phyloP scores from a whole-genome alignment of 2,329 filamentous ascomycete genomes.

The Sclerotinia minor region DNA sequence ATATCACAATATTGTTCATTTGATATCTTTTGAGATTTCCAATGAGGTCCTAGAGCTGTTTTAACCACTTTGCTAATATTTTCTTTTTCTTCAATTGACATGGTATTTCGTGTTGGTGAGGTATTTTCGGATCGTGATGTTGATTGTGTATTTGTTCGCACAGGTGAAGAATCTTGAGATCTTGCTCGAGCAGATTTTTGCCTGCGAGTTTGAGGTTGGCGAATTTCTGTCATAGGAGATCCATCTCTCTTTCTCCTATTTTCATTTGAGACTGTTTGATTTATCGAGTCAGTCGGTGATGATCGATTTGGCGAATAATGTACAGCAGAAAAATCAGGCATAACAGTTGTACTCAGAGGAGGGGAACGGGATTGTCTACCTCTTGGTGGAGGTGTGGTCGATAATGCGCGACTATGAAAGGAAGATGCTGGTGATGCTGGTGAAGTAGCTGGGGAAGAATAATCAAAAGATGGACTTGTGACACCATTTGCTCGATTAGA shows the following conservation, averaged over 20 bases:
- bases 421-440: constrained; percentile 64
- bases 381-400: constrained; percentile 67
- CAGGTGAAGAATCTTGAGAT: constrained; percentile 62
- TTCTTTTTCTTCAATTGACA: constrained; percentile 82
- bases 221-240: constrained; percentile 37
- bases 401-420: constrained; percentile 65
- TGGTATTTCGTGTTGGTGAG: constrained; percentile 64
- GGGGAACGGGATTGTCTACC: constrained; percentile 64
- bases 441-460: constrained; percentile 67
- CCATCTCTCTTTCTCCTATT: constrained; percentile 30
- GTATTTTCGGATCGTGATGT: constrained; percentile 49
- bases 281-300: constrained; percentile 37
- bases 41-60: constrained; percentile 72
- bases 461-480: constrained; percentile 44
- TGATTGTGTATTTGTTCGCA: constrained; percentile 47
- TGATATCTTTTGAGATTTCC: constrained; percentile 74
- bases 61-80: constrained; percentile 89
- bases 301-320: constrained; percentile 69
- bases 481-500: constrained; percentile 33
- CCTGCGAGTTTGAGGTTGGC: constrained; percentile 40
- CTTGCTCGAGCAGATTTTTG: constrained; percentile 39
- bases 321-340: constrained; percentile 72
- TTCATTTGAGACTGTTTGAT: constrained; percentile 30
- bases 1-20: constrained; percentile 91
- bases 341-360: constrained; percentile 68